Percentiles rank a stretch among this genome's conserved stretches.
These are phyloP conservation scores for Leccinum boreale DNA, from an alignment of 768 basidiomycete species.

Conservation along the genomic window DNA sequence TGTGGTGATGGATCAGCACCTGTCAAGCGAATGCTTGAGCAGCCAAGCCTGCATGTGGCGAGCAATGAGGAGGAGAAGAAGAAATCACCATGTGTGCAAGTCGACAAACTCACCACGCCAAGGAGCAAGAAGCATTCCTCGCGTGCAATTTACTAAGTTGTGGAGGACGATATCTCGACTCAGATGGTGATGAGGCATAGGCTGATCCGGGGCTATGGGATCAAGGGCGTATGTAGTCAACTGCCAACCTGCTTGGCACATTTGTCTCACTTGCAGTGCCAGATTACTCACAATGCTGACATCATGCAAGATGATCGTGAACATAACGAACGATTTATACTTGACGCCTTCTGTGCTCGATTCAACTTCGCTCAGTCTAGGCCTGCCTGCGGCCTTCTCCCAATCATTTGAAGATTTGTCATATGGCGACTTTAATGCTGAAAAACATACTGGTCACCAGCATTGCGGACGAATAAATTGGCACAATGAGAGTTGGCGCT, in stretches of 20 bases:
- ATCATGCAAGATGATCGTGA: slow-evolving; percentile 44
- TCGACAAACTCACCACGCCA: slow-evolving; percentile 19
- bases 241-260: background rate
- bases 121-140: slow-evolving; percentile 17
- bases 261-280: slow-evolving; percentile 8
- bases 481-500: slow-evolving; percentile 67
- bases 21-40: slow-evolving; percentile 16
- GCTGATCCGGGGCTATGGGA: slow-evolving; percentile 65
- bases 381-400: slow-evolving; percentile 12
- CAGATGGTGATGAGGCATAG: slow-evolving; percentile 71
- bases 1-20: slow-evolving; percentile 15
- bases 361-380: slow-evolving; percentile 8
- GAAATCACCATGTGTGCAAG: slow-evolving; percentile 22
- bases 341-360: slow-evolving; percentile 15
- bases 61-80: slow-evolving; percentile 19
- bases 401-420: slow-evolving; percentile 43
- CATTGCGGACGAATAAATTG: slow-evolving; percentile 51
- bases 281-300: slow-evolving; percentile 60
- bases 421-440: slow-evolving; percentile 50
- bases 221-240: slow-evolving; percentile 51
- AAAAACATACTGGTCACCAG: slow-evolving; percentile 51
- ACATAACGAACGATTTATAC: slow-evolving; percentile 7
- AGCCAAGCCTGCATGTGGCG: slow-evolving; percentile 1
- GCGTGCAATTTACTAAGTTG: slow-evolving; percentile 41
- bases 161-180: slow-evolving; percentile 76